Conservation (phyloP, 1,284 basidiomycete species). For the Trametes versicolor region DNA sequence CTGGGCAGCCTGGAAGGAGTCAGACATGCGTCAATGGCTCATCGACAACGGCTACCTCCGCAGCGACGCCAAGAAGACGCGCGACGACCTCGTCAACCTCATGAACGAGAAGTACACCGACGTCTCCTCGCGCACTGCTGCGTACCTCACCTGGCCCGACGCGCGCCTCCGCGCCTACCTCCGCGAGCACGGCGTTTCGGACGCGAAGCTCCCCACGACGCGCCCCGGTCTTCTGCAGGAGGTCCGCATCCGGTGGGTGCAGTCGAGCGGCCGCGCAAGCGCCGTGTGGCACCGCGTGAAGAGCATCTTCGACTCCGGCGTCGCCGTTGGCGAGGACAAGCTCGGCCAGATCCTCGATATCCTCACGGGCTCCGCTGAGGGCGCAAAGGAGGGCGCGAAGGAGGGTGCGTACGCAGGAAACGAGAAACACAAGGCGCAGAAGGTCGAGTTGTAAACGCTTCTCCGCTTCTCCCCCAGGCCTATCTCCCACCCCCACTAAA, state of each 20-base stretch:
- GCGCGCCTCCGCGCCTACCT: slow-evolving; percentile 87
- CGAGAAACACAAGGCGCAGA: slow-evolving; percentile 34
- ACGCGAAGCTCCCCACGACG: slow-evolving; percentile 67
- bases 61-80: slow-evolving; percentile 70
- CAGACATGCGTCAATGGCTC: slow-evolving; percentile 81
- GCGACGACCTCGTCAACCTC: slow-evolving; percentile 76
- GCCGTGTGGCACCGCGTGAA: slow-evolving; percentile 63
- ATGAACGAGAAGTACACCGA: slow-evolving; percentile 73
- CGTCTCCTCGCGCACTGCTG: slow-evolving; percentile 53
- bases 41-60: slow-evolving; percentile 79
- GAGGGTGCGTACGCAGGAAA: slow-evolving; percentile 34
- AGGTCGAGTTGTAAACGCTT: slow-evolving; percentile 36
- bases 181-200: slow-evolving; percentile 75
- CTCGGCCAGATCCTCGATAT: slow-evolving; percentile 55
- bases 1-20: slow-evolving; percentile 83
- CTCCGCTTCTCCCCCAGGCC: neutral
- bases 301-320: slow-evolving; percentile 68
- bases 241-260: slow-evolving; percentile 71
- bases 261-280: slow-evolving; percentile 63
- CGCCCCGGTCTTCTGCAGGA: slow-evolving; percentile 83
- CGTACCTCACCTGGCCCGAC: slow-evolving; percentile 90
- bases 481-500: neutral
- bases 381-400: slow-evolving; percentile 44
- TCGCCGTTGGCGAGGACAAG: slow-evolving; percentile 76
- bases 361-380: slow-evolving; percentile 53